Conservation (phyloP, 257 asterid genomes). For the Cinchona pubescens region DNA sequence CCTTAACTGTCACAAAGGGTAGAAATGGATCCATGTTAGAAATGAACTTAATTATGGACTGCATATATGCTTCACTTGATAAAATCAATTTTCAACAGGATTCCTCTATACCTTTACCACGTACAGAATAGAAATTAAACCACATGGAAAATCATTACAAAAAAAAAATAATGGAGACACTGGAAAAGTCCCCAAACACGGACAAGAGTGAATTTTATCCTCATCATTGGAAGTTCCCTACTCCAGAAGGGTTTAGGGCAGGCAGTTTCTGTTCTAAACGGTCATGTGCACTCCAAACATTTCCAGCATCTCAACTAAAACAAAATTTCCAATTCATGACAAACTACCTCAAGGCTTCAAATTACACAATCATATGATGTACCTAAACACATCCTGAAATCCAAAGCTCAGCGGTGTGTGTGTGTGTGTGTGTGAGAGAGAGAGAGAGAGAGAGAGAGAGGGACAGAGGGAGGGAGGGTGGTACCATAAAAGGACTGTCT, state of each 20-base stretch:
- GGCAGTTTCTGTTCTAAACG: not conserved
- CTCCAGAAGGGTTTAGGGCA: not conserved
- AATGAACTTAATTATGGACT: not conserved
- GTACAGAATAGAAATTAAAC: not conserved
- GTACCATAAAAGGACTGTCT: slow-evolving; percentile 56
- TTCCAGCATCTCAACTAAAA: not conserved
- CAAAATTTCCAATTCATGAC: not conserved
- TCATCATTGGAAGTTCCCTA: not conserved
- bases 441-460: not conserved
- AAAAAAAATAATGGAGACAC: not conserved
- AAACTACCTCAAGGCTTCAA: not conserved
- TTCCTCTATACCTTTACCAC: not conserved
- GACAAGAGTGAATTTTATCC: not conserved
- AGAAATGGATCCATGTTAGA: slow-evolving; percentile 13
- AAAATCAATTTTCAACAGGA: not conserved
- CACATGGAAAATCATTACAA: not conserved
- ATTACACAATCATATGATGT: not conserved
- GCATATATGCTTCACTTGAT: not conserved
- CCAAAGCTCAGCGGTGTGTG: not conserved
- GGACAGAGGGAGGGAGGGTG: slow-evolving; percentile 6
- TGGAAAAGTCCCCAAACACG: not conserved
- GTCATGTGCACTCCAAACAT: not conserved
- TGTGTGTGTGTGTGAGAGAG: not conserved
- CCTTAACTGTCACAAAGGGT: slow-evolving; percentile 37
- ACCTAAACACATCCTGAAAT: not conserved